Percentiles rank a stretch among this genome's conserved stretches.
phyloP scores from a whole-genome alignment of 2,329 filamentous ascomycete species.

The Mycogone perniciosa region DNA sequence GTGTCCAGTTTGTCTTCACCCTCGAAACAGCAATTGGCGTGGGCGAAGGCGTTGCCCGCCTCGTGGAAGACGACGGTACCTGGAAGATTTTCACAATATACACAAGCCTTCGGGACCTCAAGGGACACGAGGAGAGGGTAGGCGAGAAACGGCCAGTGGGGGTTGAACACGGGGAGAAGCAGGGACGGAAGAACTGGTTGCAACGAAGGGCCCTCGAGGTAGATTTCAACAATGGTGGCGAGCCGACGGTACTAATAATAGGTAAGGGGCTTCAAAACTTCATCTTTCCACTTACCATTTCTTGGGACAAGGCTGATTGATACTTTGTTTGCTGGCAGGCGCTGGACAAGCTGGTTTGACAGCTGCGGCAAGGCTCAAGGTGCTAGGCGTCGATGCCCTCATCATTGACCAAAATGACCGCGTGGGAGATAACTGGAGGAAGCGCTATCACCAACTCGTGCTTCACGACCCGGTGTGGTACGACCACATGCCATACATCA shows the following conservation, averaged over 20 bases:
- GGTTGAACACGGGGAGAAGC: slow-evolving; percentile 47
- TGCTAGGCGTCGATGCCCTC: slow-evolving; percentile 48
- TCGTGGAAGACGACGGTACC: slow-evolving; percentile 35
- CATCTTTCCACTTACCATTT: background rate
- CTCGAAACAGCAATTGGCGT: slow-evolving; percentile 47
- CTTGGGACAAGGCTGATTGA: too few species aligned
- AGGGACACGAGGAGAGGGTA: slow-evolving; percentile 45
- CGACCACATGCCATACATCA: slow-evolving; percentile 56
- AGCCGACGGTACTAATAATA: slow-evolving; percentile 56
- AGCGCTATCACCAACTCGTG: slow-evolving; percentile 57
- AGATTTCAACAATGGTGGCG: slow-evolving; percentile 38
- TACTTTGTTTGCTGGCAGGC: slow-evolving; percentile 28
- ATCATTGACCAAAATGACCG: slow-evolving; percentile 53
- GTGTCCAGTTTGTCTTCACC: slow-evolving; percentile 51
- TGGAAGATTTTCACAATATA: slow-evolving; percentile 63
- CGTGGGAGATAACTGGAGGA: slow-evolving; percentile 60
- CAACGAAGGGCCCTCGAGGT: slow-evolving; percentile 44
- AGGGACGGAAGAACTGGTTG: slow-evolving; percentile 53
- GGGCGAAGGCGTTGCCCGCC: slow-evolving; percentile 50
- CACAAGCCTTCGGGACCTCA: slow-evolving; percentile 50
- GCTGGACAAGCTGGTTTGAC: slow-evolving; percentile 56
- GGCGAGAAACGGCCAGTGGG: slow-evolving; percentile 46
- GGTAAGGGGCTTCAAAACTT: slow-evolving; percentile 34
- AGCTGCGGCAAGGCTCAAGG: slow-evolving; percentile 51
- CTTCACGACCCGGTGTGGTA: slow-evolving; percentile 62